phyloP scores from a whole-genome alignment of 495 filamentous ascomycete species.

The Podospora tetraspora region DNA sequence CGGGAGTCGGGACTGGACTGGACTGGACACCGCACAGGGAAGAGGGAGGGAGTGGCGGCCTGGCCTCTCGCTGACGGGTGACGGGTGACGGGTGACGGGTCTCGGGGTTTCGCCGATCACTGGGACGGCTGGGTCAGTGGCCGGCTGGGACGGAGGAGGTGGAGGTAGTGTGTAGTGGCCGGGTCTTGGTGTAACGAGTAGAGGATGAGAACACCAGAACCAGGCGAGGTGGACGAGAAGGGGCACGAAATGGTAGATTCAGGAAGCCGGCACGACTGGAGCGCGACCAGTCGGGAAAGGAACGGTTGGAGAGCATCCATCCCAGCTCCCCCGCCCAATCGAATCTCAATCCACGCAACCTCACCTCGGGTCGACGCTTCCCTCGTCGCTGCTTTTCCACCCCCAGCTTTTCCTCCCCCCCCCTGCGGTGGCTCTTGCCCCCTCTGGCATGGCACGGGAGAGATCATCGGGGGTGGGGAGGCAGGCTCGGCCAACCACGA shows the following conservation, averaged over 20 bases:
- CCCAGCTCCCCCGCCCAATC: not conserved
- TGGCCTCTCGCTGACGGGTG: not conserved
- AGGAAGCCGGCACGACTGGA: slow-evolving; percentile 4
- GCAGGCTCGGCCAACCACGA: not conserved
- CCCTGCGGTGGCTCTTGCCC: slow-evolving; percentile 3
- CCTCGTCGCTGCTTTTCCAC: not conserved
- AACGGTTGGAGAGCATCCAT: slow-evolving; percentile 5
- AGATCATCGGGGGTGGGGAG: not conserved
- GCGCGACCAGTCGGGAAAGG: slow-evolving; percentile 11
- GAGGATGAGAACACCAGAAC: not conserved
- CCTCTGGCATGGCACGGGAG: not conserved
- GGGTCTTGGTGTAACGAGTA: not conserved
- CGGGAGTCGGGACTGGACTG: not conserved
- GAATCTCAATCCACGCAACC: not conserved
- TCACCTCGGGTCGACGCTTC: not conserved
- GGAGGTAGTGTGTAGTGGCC: not conserved
- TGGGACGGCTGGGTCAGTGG: not conserved
- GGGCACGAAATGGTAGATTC: not conserved
- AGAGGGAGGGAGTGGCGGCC: not conserved
- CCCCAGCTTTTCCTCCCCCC: not conserved
- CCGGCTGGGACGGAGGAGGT: not conserved
- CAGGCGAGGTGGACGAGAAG: not conserved
- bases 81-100: no score
- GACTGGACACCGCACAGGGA: not conserved
- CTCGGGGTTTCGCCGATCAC: not conserved